A percentile compares a stretch with the other conserved stretches of the same genome.
phyloP scores from a whole-genome alignment of 148 eudicot species.

The Rhododendron ferrugineum region DNA sequence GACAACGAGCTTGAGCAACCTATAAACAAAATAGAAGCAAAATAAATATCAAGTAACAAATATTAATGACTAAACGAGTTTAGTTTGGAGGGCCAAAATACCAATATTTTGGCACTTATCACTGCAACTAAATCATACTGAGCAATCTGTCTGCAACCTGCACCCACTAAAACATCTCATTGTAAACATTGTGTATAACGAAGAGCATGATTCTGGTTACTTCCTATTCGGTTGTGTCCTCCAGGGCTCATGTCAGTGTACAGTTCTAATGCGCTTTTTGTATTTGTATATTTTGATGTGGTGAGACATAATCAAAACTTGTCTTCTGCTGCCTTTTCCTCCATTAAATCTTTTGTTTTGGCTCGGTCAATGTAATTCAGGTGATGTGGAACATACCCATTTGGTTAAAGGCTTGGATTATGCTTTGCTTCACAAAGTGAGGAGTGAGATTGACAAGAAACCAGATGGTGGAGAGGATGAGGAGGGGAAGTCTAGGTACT shows the following conservation, averaged over 20 bases:
- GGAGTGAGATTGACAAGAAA: constrained; percentile 94
- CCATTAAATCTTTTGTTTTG: constrained; percentile 7
- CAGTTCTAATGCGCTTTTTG: neutral
- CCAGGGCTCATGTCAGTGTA: neutral
- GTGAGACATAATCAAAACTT: neutral
- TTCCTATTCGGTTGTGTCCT: neutral
- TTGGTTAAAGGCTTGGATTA: constrained; percentile 97
- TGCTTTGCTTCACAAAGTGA: constrained; percentile 90
- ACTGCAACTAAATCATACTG: neutral
- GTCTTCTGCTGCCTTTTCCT: neutral
- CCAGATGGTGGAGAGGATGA: constrained; percentile 67
- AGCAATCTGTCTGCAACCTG: neutral
- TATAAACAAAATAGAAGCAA: no score
- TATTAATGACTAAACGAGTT: no score
- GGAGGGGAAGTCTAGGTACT: constrained; percentile 72
- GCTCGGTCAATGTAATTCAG: constrained; percentile 33
- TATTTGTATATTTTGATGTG: neutral
- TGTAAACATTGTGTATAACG: neutral
- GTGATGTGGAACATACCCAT: constrained; percentile 99
- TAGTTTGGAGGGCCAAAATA: no score
- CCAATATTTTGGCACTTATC: no score
- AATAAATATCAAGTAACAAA: no score
- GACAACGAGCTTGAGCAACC: no score
- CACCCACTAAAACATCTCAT: neutral
- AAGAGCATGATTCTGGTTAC: neutral